A percentile compares a stretch with the other conserved stretches of the same genome.
Conservation (phyloP, 2,329 filamentous ascomycete species). For the Alternaria sp. region DNA sequence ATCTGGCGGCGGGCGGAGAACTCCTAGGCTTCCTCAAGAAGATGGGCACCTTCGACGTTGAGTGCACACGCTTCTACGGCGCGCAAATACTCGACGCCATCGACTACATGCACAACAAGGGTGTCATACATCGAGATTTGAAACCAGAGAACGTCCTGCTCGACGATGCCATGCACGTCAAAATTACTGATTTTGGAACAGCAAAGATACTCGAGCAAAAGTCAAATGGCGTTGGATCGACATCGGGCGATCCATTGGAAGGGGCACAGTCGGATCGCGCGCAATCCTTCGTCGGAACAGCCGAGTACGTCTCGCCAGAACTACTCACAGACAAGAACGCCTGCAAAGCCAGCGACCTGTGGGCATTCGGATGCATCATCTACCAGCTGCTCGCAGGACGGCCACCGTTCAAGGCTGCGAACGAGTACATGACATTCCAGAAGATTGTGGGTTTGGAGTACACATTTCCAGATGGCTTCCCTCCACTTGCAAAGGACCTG, state of each 20-base stretch:
- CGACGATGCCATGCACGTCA: constrained; percentile 96
- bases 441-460: constrained; percentile 97
- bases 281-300: constrained; percentile 95
- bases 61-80: constrained; percentile 93
- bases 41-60: constrained; percentile 91
- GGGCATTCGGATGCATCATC: constrained; percentile 98
- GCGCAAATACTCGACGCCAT: constrained; percentile 96
- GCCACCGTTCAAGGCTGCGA: constrained; percentile 94
- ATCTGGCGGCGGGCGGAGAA: constrained; percentile 91
- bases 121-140: constrained; percentile 94
- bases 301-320: constrained; percentile 97
- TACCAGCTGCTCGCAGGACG: constrained; percentile 96
- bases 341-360: constrained; percentile 96
- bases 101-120: constrained; percentile 96
- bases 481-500: constrained; percentile 83
- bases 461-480: constrained; percentile 89
- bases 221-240: constrained; percentile 51
- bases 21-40: constrained; percentile 92
- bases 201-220: constrained; percentile 82
- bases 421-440: constrained; percentile 97
- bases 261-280: constrained; percentile 75
- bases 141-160: constrained; percentile 97
- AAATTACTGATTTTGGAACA: constrained; percentile 98
- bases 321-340: constrained; percentile 96
- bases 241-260: constrained; percentile 62